Evolutionary conservation across 805 yeast genomes (phyloP).

Genomic region (Candida piceae): DNA sequence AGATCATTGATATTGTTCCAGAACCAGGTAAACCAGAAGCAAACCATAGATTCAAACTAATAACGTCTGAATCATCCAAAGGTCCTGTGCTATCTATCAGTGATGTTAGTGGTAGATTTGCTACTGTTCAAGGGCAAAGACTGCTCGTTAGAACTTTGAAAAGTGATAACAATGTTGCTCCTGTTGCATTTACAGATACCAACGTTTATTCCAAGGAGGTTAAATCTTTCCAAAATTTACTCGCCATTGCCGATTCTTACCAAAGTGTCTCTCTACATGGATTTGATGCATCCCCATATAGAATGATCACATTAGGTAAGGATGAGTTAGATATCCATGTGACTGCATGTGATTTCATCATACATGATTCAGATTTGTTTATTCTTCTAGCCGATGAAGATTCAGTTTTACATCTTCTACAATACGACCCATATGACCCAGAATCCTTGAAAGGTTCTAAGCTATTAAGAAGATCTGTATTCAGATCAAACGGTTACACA

Average conservation of each 20-base stretch:
- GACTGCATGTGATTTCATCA: slow-evolving; percentile 68
- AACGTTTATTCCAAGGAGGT: slow-evolving; percentile 73
- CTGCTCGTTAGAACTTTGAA: slow-evolving; percentile 73
- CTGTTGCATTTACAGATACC: slow-evolving; percentile 92
- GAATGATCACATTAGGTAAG: slow-evolving; percentile 74
- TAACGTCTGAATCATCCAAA: slow-evolving; percentile 66
- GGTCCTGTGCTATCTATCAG: slow-evolving; percentile 80
- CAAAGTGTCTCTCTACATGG: slow-evolving; percentile 79
- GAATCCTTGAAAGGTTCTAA: slow-evolving; percentile 74
- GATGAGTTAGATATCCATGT: slow-evolving; percentile 63
- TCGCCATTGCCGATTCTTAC: slow-evolving; percentile 76
- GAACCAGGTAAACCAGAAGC: slow-evolving; percentile 86
- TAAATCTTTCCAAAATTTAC: slow-evolving; percentile 75
- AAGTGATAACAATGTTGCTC: slow-evolving; percentile 71
- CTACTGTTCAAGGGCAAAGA: slow-evolving; percentile 84
- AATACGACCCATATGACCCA: slow-evolving; percentile 91
- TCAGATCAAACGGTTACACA: slow-evolving; percentile 60
- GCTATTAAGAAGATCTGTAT: slow-evolving; percentile 63
- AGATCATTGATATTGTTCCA: slow-evolving; percentile 78
- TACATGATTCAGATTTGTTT: slow-evolving; percentile 62
- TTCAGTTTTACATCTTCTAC: slow-evolving; percentile 62
- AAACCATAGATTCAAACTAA: slow-evolving; percentile 67
- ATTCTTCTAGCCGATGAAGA: slow-evolving; percentile 66
- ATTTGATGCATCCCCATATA: slow-evolving; percentile 91
- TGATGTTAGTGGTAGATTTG: slow-evolving; percentile 77